A percentile compares a stretch with the other conserved stretches of the same genome.
Conservation (phyloP, 768 basidiomycete genomes). For the Strobilomyces echinocephalus region DNA sequence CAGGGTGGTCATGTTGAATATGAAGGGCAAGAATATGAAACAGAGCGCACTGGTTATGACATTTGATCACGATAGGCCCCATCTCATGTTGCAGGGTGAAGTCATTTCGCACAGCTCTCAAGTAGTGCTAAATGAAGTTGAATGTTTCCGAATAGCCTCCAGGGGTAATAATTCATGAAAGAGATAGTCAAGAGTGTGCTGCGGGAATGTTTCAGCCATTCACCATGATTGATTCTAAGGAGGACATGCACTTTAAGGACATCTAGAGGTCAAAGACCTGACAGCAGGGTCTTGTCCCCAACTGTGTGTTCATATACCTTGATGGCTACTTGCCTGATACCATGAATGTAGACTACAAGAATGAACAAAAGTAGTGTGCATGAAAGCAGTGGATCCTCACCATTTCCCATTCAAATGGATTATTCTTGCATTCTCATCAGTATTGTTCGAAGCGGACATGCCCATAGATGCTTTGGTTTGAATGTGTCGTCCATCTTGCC, state of each 20-base stretch:
- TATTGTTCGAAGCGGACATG: conserved; percentile 93
- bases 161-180: conserved; percentile 73
- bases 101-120: conserved; percentile 85
- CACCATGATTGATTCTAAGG: neutral
- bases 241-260: conserved; percentile 61
- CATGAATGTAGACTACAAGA: conserved; percentile 67
- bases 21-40: conserved; percentile 89
- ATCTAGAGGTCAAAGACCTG: conserved; percentile 85
- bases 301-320: conserved; percentile 94
- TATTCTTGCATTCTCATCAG: conserved; percentile 83
- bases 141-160: conserved; percentile 68
- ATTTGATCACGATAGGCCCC: conserved; percentile 74
- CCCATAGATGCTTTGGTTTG: conserved; percentile 73
- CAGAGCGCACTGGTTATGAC: conserved; percentile 88
- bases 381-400: conserved; percentile 39
- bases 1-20: conserved; percentile 47
- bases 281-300: conserved; percentile 87
- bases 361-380: conserved; percentile 7
- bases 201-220: neutral
- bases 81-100: conserved; percentile 90
- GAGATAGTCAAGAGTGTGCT: conserved; percentile 90
- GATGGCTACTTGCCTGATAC: conserved; percentile 82
- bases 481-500: conserved; percentile 87
- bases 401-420: conserved; percentile 80
- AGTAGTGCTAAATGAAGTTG: conserved; percentile 88